These are phyloP conservation scores for Platanthera guangdongensis DNA, from an alignment of 106 monocot species.

Conservation along the genomic window DNA sequence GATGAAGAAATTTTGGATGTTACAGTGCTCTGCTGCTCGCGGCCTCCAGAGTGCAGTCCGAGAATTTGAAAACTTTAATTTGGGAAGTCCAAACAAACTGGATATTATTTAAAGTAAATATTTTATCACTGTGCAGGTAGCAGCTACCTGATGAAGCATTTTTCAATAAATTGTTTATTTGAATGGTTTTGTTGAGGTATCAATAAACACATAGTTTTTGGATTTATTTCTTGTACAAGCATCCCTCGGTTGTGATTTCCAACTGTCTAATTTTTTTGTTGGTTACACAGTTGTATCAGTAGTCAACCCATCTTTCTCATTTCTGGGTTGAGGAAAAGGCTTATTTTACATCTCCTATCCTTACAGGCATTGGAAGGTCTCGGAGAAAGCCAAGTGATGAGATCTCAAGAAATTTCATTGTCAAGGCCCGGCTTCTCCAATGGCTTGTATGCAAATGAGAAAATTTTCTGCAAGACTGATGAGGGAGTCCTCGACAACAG, in stretches of 20 bases:
- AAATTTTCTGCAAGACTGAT: constrained; percentile 19
- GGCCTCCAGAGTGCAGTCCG: too few relatives aligned
- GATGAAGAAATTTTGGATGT: too few relatives aligned
- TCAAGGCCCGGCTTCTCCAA: constrained; percentile 40
- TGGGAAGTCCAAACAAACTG: background rate
- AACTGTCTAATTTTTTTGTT: background rate
- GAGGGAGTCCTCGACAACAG: constrained; percentile 16
- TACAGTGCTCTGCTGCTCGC: too few relatives aligned
- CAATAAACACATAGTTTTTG: background rate
- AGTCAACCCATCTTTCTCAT: background rate
- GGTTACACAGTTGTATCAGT: background rate
- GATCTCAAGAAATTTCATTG: constrained; percentile 55
- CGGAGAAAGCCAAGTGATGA: constrained; percentile 60
- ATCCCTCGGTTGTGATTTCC: background rate
- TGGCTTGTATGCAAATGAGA: constrained; percentile 21
- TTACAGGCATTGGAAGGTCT: constrained; percentile 86
- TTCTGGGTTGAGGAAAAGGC: background rate
- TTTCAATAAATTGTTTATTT: background rate
- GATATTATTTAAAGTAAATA: background rate
- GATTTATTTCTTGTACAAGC: background rate
- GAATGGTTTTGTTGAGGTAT: background rate
- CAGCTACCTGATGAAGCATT: background rate
- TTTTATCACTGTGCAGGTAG: background rate
- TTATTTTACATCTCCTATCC: background rate
- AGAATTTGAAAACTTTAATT: background rate